Evolutionary conservation across 2,329 filamentous ascomycete genomes (phyloP).

Genomic region (Sporothrix dimorphospora): DNA sequence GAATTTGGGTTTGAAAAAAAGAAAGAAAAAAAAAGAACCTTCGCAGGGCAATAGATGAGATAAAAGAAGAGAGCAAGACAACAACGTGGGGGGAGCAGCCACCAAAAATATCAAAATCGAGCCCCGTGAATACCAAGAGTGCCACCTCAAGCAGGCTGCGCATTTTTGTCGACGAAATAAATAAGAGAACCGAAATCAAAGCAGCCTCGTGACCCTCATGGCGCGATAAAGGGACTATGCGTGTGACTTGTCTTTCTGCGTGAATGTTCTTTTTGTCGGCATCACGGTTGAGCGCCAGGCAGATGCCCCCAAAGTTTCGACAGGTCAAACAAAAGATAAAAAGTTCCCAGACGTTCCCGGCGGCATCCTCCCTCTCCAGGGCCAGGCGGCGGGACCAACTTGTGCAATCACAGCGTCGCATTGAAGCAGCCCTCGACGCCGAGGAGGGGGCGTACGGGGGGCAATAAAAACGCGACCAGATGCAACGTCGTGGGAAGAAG

Average conservation of each 20-base stretch:
- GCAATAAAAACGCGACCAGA: background rate
- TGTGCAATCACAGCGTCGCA: constrained; percentile 8
- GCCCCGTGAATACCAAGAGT: background rate
- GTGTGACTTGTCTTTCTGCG: background rate
- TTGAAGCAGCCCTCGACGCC: background rate
- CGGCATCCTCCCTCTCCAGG: background rate
- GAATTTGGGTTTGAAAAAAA: no score
- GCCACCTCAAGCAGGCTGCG: background rate
- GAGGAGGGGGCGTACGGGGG: background rate
- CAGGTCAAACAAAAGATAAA: background rate
- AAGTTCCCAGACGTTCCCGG: background rate
- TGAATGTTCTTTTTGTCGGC: background rate
- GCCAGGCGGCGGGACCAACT: background rate
- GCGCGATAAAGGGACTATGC: background rate
- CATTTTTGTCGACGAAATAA: background rate
- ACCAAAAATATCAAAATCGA: background rate
- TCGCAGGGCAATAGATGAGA: background rate
- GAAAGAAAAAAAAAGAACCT: background rate
- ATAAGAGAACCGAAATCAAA: background rate
- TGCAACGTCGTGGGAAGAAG: constrained; percentile 5
- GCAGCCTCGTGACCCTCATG: background rate
- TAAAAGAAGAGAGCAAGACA: background rate
- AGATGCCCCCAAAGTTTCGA: background rate
- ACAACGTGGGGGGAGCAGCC: background rate
- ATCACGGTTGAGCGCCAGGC: background rate